Conservation (phyloP, 2,329 filamentous ascomycete species). For the Ophiocordyceps australis region DNA sequence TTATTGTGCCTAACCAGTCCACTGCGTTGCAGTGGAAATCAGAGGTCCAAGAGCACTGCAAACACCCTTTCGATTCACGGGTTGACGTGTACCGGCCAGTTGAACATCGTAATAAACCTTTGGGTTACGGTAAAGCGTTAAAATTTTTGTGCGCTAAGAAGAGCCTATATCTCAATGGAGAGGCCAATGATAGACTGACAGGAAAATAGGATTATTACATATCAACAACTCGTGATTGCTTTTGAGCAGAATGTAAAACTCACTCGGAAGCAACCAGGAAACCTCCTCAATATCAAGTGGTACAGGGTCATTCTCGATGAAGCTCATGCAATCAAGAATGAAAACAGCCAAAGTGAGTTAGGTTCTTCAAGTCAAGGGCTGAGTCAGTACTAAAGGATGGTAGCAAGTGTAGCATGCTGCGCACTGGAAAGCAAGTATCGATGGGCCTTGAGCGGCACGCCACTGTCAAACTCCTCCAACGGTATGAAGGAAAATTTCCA, state of each 20-base stretch:
- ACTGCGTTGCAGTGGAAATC: constrained; percentile 10
- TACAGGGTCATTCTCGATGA: constrained; percentile 38
- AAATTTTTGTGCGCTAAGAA: background rate
- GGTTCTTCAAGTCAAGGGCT: background rate
- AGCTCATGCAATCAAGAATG: constrained; percentile 36
- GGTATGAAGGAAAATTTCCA: constrained; percentile 7
- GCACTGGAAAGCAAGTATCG: constrained; percentile 10
- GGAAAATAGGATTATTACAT: too few relatives aligned
- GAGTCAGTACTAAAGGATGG: background rate
- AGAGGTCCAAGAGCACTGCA: constrained; percentile 10
- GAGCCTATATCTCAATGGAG: too few relatives aligned
- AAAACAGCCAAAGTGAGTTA: constrained; percentile 11
- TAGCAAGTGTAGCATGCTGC: constrained; percentile 8
- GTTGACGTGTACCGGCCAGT: constrained; percentile 4
- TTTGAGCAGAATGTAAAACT: too few relatives aligned
- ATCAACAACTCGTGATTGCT: too few relatives aligned
- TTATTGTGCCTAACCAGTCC: constrained; percentile 10
- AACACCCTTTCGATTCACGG: background rate
- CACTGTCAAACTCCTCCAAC: constrained; percentile 11
- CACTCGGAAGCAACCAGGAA: constrained; percentile 19
- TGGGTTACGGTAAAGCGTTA: background rate
- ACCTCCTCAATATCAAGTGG: constrained; percentile 16
- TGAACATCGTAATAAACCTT: too few relatives aligned
- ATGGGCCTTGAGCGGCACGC: constrained; percentile 18
- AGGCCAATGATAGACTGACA: too few relatives aligned